Base-by-base conservation (phyloP, 495 filamentous ascomycete species). In the Aspergillus panamensis region DNA sequence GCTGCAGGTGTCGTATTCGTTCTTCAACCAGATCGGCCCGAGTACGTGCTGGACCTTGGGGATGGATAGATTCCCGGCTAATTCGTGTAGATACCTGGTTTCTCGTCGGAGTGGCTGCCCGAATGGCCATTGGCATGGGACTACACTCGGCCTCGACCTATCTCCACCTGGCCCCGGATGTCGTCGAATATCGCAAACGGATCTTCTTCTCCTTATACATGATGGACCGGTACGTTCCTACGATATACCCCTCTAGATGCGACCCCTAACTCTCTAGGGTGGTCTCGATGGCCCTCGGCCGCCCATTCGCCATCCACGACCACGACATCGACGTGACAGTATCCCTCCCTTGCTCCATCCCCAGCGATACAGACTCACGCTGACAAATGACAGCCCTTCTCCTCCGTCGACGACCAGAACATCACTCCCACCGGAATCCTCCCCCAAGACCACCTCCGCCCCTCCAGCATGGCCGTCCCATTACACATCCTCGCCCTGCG, bases 151-250 rank as follows among this genome's bases (percentile, higher is more conserved):
- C 42, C 43, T 69, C 16, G 60, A 67, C 7, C 37, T 62, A 53
- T 69, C 69, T 21, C 49, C 63, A 8, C 31, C 13, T 47, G 0
- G 42, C 68, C 12, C 43, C 68, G 0, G 69, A 69, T 35, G 57
- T 69, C 7, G 61, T 62, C 1, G 66, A 76, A 19, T 65, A 68
- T 39, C 70, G 66, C 16, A 76, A 74, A 32, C 66, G 73, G 13
- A 52, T 76, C 8, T 76, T 74, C 52, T 76, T 74, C 35, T 76
- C 69, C 6, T 52, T 76, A 0, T 76, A 76, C n/a, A 76, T 76
- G 73, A 76, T 76, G 71, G 73, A 76, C 55, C 69, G 71, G 73
- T 75, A 65, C 9, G 64, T 55, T 33, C 12, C 42, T 45, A 6
- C 17, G 20, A 8, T 45, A 21, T 16, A 13, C 37, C n/a, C n/a